Percentiles rank a stretch among this genome's conserved stretches.
These are phyloP conservation scores for Phytophthora vignae DNA, from an alignment of 352 stramenopile genomes.

Conservation along the genomic window DNA sequence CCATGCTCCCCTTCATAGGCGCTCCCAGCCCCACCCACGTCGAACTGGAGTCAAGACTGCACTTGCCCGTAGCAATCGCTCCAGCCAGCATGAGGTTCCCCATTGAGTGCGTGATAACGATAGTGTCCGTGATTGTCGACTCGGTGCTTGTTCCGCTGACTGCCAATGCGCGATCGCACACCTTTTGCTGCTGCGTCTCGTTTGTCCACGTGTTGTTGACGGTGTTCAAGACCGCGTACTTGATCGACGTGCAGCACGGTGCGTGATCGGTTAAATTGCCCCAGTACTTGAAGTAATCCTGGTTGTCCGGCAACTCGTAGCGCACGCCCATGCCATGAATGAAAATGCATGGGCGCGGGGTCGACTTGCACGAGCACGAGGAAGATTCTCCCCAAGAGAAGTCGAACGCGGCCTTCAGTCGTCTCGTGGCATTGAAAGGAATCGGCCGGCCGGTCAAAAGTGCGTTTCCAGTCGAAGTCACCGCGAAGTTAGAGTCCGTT, in stretches of 20 bases:
- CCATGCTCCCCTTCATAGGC: slow-evolving; percentile 26
- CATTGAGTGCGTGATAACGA: slow-evolving; percentile 31
- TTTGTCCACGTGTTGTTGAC: slow-evolving; percentile 22
- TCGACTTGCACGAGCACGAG: slow-evolving; percentile 1
- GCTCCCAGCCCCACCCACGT: slow-evolving; percentile 41
- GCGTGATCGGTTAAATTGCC: slow-evolving; percentile 29
- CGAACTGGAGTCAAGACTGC: slow-evolving; percentile 26
- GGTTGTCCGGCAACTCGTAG: neutral
- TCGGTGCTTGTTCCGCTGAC: slow-evolving; percentile 16
- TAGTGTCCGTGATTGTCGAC: slow-evolving; percentile 17
- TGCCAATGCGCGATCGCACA: slow-evolving; percentile 20
- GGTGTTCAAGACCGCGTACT: slow-evolving; percentile 21
- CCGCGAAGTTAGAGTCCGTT: neutral
- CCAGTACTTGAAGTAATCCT: slow-evolving; percentile 17
- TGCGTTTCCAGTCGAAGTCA: neutral
- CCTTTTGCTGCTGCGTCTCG: slow-evolving; percentile 21
- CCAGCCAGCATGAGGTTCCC: slow-evolving; percentile 31
- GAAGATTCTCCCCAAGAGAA: neutral
- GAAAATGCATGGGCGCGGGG: neutral
- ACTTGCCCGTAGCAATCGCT: slow-evolving; percentile 30
- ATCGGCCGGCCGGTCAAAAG: neutral
- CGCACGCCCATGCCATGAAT: neutral
- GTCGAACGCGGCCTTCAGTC: neutral
- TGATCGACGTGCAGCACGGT: slow-evolving; percentile 26
- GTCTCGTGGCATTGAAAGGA: neutral